These are phyloP conservation scores for Nigrospora sphaerica DNA, from an alignment of 2,329 filamentous ascomycete species.

Conservation along the genomic window DNA sequence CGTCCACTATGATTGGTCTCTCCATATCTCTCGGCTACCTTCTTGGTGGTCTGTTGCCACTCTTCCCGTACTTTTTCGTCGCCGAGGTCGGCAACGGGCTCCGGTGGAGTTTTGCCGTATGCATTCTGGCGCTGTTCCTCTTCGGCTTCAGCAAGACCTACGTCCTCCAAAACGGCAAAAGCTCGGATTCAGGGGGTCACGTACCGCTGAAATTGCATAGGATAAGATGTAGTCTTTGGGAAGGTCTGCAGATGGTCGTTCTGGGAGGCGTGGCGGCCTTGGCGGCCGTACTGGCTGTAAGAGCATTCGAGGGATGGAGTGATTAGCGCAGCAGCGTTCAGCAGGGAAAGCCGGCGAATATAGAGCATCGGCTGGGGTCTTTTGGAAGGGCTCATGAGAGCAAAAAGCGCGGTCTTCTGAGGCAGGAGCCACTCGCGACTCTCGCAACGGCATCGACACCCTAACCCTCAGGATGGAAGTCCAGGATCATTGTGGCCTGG, in stretches of 20 bases:
- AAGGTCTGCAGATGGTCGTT: slow-evolving; percentile 48
- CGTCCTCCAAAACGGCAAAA: slow-evolving; percentile 15
- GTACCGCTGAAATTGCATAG: slow-evolving; percentile 23
- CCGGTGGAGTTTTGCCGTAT: slow-evolving; percentile 52
- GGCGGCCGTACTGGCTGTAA: slow-evolving; percentile 47
- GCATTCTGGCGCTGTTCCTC: slow-evolving; percentile 50
- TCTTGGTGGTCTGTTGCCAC: slow-evolving; percentile 62
- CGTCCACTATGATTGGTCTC: slow-evolving; percentile 48
- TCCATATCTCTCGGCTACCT: slow-evolving; percentile 66
- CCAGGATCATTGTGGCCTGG: too few relatives aligned
- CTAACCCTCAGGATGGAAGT: too few relatives aligned
- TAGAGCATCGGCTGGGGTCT: too few relatives aligned
- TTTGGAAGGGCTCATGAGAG: too few relatives aligned
- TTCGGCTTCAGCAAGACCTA: slow-evolving; percentile 63
- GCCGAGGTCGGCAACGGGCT: slow-evolving; percentile 39
- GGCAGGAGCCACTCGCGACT: too few relatives aligned
- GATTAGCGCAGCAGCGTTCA: too few relatives aligned
- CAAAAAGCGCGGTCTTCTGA: too few relatives aligned
- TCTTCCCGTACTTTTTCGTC: slow-evolving; percentile 62
- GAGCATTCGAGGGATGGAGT: slow-evolving; percentile 29
- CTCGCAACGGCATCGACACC: too few relatives aligned
- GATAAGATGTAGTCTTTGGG: slow-evolving; percentile 28
- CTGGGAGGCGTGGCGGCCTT: slow-evolving; percentile 50
- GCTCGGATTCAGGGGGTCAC: slow-evolving; percentile 14
- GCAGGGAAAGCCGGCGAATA: too few relatives aligned